Conservation (phyloP, 2,329 filamentous ascomycete species). For the Rachicladosporium sp. region DNA sequence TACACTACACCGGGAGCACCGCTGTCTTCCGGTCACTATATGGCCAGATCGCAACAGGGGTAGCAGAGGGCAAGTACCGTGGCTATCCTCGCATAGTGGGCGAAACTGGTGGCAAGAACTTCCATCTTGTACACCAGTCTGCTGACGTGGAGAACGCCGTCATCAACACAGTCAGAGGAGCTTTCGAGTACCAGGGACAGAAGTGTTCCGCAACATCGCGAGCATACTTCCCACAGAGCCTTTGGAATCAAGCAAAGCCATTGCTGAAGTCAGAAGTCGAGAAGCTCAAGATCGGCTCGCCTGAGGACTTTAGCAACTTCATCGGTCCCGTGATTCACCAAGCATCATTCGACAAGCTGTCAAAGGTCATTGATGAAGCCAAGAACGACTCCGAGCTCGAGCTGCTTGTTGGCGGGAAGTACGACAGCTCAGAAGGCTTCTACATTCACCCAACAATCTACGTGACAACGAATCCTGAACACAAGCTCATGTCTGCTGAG, state of each 20-base stretch:
- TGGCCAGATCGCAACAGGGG: conserved; percentile 69
- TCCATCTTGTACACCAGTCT: conserved; percentile 67
- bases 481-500: conserved; percentile 64
- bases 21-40: conserved; percentile 82
- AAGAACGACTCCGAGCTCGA: conserved; percentile 62
- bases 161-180: conserved; percentile 70
- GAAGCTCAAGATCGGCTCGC: conserved; percentile 58
- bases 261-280: conserved; percentile 56
- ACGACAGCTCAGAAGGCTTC: conserved; percentile 68
- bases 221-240: conserved; percentile 62
- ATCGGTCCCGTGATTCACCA: conserved; percentile 79
- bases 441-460: conserved; percentile 79
- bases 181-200: conserved; percentile 84
- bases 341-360: conserved; percentile 68
- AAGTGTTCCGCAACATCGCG: conserved; percentile 82
- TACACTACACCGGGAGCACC: conserved; percentile 92
- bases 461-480: conserved; percentile 57
- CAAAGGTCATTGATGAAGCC: conserved; percentile 64
- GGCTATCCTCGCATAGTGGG: conserved; percentile 82
- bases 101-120: conserved; percentile 90
- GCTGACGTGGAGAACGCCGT: conserved; percentile 70
- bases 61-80: conserved; percentile 68
- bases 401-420: conserved; percentile 61
- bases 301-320: conserved; percentile 63
- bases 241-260: conserved; percentile 60